phyloP scores from a whole-genome alignment of 2,329 filamentous ascomycete genomes.

The Neonectria hederae region DNA sequence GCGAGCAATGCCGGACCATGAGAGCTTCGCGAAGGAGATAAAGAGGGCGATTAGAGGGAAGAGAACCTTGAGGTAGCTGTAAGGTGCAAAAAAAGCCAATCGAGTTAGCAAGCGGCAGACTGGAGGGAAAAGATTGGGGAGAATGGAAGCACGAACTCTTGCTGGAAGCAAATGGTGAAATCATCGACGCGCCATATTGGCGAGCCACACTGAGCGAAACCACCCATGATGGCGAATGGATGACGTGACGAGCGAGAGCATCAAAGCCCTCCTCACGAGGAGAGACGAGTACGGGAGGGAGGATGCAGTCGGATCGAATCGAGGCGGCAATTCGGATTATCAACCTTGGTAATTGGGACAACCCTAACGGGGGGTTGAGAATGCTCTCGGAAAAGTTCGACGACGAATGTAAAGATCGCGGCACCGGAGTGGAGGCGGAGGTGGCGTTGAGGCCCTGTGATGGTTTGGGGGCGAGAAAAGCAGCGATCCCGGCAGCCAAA shows the following conservation, averaged over 20 bases:
- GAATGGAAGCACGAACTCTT: constrained; percentile 65
- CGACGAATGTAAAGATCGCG: constrained; percentile 20
- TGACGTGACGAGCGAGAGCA: constrained; percentile 18
- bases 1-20: constrained; percentile 65
- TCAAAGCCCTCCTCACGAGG: constrained; percentile 30
- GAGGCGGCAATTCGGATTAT: constrained; percentile 11
- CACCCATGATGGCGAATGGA: constrained; percentile 47
- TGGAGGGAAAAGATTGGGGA: background rate
- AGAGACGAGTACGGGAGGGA: constrained; percentile 22
- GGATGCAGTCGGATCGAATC: constrained; percentile 22
- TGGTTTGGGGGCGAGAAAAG: constrained; percentile 28
- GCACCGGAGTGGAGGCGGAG: constrained; percentile 29
- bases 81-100: constrained; percentile 13
- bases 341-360: constrained; percentile 15
- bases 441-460: constrained; percentile 27
- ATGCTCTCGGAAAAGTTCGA: constrained; percentile 23
- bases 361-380: background rate
- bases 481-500: constrained; percentile 21
- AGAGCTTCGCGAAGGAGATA: constrained; percentile 74
- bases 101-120: constrained; percentile 23
- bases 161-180: constrained; percentile 69
- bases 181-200: constrained; percentile 72
- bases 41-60: constrained; percentile 78
- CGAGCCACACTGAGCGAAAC: constrained; percentile 65
- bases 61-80: constrained; percentile 68